These are phyloP conservation scores for Gloeophyllum trabeum DNA, from an alignment of 768 basidiomycete genomes.

Conservation along the genomic window DNA sequence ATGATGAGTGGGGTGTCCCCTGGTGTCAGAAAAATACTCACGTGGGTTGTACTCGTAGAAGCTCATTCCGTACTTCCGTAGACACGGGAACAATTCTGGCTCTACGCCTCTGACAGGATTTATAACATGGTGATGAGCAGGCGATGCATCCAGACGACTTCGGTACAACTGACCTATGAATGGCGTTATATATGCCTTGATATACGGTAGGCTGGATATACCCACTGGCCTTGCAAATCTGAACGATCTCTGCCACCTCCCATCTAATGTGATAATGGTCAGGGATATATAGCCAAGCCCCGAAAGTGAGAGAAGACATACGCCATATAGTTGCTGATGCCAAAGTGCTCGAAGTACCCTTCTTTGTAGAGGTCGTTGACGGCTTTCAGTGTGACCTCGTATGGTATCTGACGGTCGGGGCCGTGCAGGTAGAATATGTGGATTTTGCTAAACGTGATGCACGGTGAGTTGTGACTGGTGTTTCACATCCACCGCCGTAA, in stretches of 20 bases:
- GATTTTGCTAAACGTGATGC: slow-evolving; percentile 15
- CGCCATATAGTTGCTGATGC: slow-evolving; percentile 30
- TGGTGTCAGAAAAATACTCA: slow-evolving; percentile 14
- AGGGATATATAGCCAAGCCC: no score
- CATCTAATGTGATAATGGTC: slow-evolving; percentile 15
- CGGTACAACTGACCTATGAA: slow-evolving; percentile 18
- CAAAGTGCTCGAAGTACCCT: slow-evolving; percentile 38
- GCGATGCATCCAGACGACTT: no score
- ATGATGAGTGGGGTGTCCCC: background rate
- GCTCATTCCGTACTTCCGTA: slow-evolving; percentile 27
- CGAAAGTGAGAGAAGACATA: slow-evolving; percentile 15
- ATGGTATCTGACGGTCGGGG: slow-evolving; percentile 30
- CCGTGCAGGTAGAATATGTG: slow-evolving; percentile 40
- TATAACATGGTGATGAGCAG: background rate
- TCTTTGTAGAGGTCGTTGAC: slow-evolving; percentile 37
- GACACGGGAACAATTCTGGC: slow-evolving; percentile 29
- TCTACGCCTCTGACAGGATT: slow-evolving; percentile 19
- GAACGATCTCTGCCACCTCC: slow-evolving; percentile 34
- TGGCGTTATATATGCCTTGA: slow-evolving; percentile 34
- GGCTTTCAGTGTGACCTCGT: slow-evolving; percentile 32
- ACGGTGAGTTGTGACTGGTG: background rate
- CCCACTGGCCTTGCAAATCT: slow-evolving; percentile 27
- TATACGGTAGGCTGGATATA: slow-evolving; percentile 39
- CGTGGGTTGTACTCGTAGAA: slow-evolving; percentile 30
- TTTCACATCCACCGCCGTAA: background rate